Conservation (phyloP, 495 filamentous ascomycete species). For the Penicillium antarcticum region DNA sequence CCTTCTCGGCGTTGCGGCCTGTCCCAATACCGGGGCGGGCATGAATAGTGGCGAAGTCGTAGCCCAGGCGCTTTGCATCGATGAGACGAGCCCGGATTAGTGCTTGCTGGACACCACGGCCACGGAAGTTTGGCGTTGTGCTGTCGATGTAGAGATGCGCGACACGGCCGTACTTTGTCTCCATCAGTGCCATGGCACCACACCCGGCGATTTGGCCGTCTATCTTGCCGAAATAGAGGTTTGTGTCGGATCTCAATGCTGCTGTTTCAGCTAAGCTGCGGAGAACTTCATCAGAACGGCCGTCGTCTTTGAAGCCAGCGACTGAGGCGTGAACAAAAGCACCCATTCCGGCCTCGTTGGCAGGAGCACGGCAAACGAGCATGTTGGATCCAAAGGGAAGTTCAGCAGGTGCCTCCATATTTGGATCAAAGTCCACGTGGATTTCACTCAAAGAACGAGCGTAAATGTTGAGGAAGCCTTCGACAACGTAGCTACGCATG, state of each 20-base stretch:
- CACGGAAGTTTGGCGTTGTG: constrained; percentile 15
- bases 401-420: not conserved
- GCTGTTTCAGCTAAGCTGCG: constrained; percentile 12
- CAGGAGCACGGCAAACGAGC: constrained; percentile 2
- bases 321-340: constrained; percentile 14
- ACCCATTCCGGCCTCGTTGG: not conserved
- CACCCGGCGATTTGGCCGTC: constrained; percentile 14
- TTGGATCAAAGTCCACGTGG: not conserved
- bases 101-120: constrained; percentile 13
- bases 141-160: constrained; percentile 23
- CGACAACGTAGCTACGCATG: constrained; percentile 7
- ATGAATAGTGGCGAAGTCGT: constrained; percentile 11
- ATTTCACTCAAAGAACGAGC: constrained; percentile 7
- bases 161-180: constrained; percentile 8
- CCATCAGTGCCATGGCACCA: constrained; percentile 17
- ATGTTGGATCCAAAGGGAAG: constrained; percentile 3
- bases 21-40: constrained; percentile 12
- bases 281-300: constrained; percentile 5
- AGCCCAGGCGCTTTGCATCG: constrained; percentile 9
- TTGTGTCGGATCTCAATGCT: constrained; percentile 11
- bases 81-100: constrained; percentile 13
- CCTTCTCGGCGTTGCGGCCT: constrained; percentile 18
- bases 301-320: constrained; percentile 11
- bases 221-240: constrained; percentile 13
- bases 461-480: constrained; percentile 14